Evolutionary conservation across 2,329 filamentous ascomycete genomes (phyloP), one percentile per base, ranked within the genome.

Genomic region (Colletotrichum tropicicola): DNA sequence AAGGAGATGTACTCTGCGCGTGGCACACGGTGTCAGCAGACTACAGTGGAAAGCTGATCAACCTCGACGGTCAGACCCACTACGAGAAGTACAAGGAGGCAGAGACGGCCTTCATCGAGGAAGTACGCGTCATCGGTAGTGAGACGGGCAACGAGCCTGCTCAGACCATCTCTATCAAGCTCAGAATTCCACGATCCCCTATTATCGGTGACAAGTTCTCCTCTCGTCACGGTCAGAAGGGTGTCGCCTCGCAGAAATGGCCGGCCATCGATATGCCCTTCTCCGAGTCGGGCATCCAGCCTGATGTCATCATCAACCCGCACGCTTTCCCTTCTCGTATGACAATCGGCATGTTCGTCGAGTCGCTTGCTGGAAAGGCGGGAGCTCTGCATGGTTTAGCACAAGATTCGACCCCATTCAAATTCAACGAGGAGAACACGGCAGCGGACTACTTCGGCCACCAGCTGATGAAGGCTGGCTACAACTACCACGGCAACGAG

Each of bases 261-360:
- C 96, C 94, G 0, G 87, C 90, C 3, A 83, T 92, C 64, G 94
- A 98, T 77, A 96, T 99, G 92, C 96, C 96, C 4, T 99, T 98
- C 80, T 94, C 93, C 3, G 96, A 99, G 81, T 92, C 92, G 6
- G 96, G 96, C 57, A 98, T 99, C 66, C 94, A 98, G 74, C 96
- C 96, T 9, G 96, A 99, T 79, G 86, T 97, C 73, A 99, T 99
- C 79, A 99, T 99, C 85, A 99, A 99, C 82, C 96, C 96, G 41
- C 96, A 99, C 85, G 96, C 96, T 74, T 99, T 99, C 86, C 96
- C 96, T 7, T 98, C 95, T 47, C 94, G 96, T 80, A 99, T 99
- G 96, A 99, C 96, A 19, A 99, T 99, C 75, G 96, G 96, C 75
- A 98, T 98, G 93, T 98, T 99, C 79, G 89, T 99, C 74, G 96